Percentiles rank a stretch among this genome's conserved stretches.
Evolutionary conservation across 2,329 filamentous ascomycete genomes (phyloP).

Genomic region (Neonectria sp.): DNA sequence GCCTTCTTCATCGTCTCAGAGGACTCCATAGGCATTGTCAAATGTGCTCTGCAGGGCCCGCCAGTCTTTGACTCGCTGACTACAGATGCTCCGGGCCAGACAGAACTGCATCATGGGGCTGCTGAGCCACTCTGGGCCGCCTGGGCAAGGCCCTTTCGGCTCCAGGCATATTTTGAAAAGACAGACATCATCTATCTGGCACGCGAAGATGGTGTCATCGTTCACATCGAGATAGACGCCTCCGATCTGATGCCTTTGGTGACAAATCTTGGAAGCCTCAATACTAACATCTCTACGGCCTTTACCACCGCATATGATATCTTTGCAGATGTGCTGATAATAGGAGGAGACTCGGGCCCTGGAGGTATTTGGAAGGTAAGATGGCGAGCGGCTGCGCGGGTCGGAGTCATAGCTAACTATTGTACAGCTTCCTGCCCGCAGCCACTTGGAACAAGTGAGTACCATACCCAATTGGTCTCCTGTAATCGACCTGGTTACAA

Average conservation of each 20-base stretch:
- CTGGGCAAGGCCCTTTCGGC: conserved; percentile 85
- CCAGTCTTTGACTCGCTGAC: conserved; percentile 64
- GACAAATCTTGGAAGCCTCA: conserved; percentile 74
- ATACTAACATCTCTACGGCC: conserved; percentile 83
- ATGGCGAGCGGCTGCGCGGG: background rate
- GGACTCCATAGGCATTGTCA: conserved; percentile 69
- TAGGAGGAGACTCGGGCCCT: conserved; percentile 83
- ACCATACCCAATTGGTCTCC: conserved; percentile 76
- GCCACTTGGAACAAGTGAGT: conserved; percentile 59
- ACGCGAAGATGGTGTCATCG: conserved; percentile 87
- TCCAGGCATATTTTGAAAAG: conserved; percentile 71
- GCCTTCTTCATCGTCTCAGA: conserved; percentile 80
- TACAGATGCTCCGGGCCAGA: conserved; percentile 58
- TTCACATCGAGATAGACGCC: conserved; percentile 78
- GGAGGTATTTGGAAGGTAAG: conserved; percentile 83
- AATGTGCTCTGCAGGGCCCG: conserved; percentile 66
- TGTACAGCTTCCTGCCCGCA: conserved; percentile 67
- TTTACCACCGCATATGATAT: conserved; percentile 82
- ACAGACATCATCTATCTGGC: conserved; percentile 89
- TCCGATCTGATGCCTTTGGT: conserved; percentile 68
- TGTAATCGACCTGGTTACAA: conserved; percentile 69
- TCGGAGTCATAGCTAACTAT: conserved; percentile 20
- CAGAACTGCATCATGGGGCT: conserved; percentile 62
- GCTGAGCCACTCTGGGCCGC: conserved; percentile 80
- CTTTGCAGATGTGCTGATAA: conserved; percentile 83